Conservation (phyloP, 1,284 basidiomycete genomes). For the Bjerkandera adusta region DNA sequence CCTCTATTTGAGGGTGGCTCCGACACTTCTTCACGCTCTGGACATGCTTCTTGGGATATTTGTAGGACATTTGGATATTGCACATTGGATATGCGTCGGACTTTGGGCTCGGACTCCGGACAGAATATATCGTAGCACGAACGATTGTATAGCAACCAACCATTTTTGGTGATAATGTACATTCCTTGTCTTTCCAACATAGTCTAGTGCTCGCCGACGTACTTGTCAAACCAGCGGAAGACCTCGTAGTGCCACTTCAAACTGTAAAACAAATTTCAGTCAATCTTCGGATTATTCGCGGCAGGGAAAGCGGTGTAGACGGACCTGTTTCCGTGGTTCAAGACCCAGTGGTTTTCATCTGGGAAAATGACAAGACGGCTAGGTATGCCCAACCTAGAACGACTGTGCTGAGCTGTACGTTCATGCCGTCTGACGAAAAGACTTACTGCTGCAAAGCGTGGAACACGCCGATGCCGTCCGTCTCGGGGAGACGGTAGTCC, state of each 20-base stretch:
- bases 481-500: constrained; percentile 83
- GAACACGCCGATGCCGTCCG: constrained; percentile 80
- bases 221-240: constrained; percentile 83
- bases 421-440: neutral
- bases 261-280: constrained; percentile 32
- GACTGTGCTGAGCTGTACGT: too few relatives aligned
- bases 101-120: too few relatives aligned
- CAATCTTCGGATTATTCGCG: too few relatives aligned
- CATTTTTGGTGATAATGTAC: too few relatives aligned
- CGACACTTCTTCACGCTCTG: too few relatives aligned
- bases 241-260: constrained; percentile 89
- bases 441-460: constrained; percentile 77
- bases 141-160: too few relatives aligned
- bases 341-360: constrained; percentile 91
- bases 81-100: too few relatives aligned
- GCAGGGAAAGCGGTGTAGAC: constrained; percentile 13
- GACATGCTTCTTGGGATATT: too few relatives aligned
- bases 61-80: too few relatives aligned
- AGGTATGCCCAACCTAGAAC: constrained; percentile 65
- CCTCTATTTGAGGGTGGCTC: too few relatives aligned
- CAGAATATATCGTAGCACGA: too few relatives aligned
- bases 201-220: constrained; percentile 44
- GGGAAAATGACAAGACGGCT: constrained; percentile 88
- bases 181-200: too few relatives aligned
- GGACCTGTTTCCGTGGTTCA: constrained; percentile 73